phyloP scores from a whole-genome alignment of 148 eudicot species.

The Rhododendron vialii region DNA sequence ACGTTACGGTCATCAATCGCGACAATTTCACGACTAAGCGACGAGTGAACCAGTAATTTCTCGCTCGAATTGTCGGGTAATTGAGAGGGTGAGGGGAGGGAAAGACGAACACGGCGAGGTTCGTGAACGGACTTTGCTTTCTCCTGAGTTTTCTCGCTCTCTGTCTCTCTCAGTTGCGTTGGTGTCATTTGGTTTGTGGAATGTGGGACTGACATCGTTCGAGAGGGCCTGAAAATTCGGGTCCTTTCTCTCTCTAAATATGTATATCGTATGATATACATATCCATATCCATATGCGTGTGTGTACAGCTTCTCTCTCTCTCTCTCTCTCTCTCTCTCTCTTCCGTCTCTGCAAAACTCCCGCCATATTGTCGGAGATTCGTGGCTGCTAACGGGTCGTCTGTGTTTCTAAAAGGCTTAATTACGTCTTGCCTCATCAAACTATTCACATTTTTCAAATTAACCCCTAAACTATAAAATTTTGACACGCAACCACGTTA shows the following conservation, averaged over 20 bases:
- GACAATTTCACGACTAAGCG: not conserved
- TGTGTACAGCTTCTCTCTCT: not conserved
- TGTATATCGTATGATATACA: not conserved
- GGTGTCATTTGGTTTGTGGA: slow-evolving; percentile 23
- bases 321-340: not conserved
- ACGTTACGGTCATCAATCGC: not conserved
- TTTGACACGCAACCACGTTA: not conserved
- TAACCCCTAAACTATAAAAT: not conserved
- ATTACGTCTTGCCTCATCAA: not conserved
- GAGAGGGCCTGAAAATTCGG: slow-evolving; percentile 30
- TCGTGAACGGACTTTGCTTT: slow-evolving; percentile 2
- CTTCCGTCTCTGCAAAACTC: not conserved
- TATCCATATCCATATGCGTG: too few relatives aligned
- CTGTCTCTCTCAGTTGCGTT: slow-evolving; percentile 5
- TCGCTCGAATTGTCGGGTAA: not conserved
- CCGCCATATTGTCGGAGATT: slow-evolving; percentile 13
- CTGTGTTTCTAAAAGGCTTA: not conserved
- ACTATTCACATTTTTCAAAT: not conserved
- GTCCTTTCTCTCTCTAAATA: slow-evolving; percentile 14
- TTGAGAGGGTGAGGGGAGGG: not conserved
- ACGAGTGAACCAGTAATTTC: not conserved
- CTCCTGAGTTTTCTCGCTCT: slow-evolving; percentile 5
- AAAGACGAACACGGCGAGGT: not conserved
- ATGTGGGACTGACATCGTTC: slow-evolving; percentile 31
- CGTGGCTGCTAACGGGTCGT: not conserved